These are phyloP conservation scores for Magnusiomyces magnusii DNA, from an alignment of 1,139 yeast genomes.

Conservation along the genomic window DNA sequence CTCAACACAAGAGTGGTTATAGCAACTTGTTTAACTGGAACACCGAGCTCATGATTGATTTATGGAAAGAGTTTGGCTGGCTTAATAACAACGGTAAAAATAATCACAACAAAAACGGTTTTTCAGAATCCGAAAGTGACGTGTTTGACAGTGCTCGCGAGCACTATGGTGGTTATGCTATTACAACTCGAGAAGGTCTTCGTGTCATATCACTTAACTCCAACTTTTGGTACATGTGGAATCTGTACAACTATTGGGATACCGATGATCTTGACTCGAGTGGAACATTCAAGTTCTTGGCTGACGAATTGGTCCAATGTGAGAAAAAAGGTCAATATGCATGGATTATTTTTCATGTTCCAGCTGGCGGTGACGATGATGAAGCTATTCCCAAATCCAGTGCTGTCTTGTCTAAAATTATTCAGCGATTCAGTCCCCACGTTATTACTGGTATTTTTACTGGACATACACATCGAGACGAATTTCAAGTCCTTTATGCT, in stretches of 20 bases:
- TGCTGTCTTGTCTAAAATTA: conserved; percentile 47
- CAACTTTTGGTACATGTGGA: conserved; percentile 51
- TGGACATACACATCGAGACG: conserved; percentile 69
- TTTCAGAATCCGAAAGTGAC: conserved; percentile 4
- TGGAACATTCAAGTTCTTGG: conserved; percentile 51
- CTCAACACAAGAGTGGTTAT: conserved; percentile 46
- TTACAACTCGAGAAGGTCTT: conserved; percentile 47
- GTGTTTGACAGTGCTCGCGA: conserved; percentile 26
- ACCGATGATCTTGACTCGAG: conserved; percentile 49
- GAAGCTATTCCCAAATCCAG: conserved; percentile 61
- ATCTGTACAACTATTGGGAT: conserved; percentile 51
- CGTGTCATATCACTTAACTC: conserved; percentile 54
- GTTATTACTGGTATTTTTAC: conserved; percentile 59
- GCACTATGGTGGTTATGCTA: conserved; percentile 59
- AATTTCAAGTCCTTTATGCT: conserved; percentile 51
- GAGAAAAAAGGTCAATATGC: conserved; percentile 51
- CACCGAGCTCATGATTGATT: conserved; percentile 49
- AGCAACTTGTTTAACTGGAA: conserved; percentile 52
- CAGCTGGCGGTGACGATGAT: conserved; percentile 37
- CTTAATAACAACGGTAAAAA: conserved; percentile 17
- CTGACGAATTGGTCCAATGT: conserved; percentile 48
- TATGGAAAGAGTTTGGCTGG: conserved; percentile 41
- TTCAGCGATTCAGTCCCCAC: conserved; percentile 58
- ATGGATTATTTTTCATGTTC: conserved; percentile 59
- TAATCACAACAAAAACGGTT: background rate